Conservation (phyloP, 257 asterid species). For the Scutellaria galericulata region DNA sequence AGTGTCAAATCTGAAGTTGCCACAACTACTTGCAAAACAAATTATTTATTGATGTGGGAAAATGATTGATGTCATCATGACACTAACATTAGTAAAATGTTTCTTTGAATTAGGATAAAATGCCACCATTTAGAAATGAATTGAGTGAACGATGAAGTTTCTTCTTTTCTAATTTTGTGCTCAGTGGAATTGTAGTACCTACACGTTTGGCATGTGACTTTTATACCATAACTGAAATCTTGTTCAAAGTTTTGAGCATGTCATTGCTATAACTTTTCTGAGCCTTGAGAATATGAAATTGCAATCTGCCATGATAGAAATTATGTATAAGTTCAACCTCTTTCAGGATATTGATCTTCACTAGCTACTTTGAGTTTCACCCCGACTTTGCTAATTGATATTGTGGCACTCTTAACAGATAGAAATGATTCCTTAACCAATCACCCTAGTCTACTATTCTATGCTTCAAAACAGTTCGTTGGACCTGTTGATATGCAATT, state of each 20-base stretch:
- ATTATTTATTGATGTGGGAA: background rate
- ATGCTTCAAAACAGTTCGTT: constrained; percentile 1
- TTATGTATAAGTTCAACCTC: background rate
- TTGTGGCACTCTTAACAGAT: background rate
- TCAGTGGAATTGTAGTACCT: background rate
- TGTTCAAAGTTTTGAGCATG: background rate
- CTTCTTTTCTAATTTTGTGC: background rate
- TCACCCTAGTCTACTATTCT: background rate
- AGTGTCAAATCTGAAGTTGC: too few relatives aligned
- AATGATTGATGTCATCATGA: background rate
- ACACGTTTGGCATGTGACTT: background rate
- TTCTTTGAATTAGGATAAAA: background rate
- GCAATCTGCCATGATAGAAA: background rate
- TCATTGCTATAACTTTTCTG: constrained; percentile 5
- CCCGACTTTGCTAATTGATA: background rate
- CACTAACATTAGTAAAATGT: background rate
- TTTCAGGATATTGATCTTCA: background rate
- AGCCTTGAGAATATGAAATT: constrained; percentile 17
- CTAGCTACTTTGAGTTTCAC: background rate
- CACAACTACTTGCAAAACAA: too few relatives aligned
- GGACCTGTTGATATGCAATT: background rate
- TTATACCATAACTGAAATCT: background rate
- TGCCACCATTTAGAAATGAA: constrained; percentile 9
- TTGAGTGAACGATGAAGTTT: background rate
- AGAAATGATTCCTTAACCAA: constrained; percentile 1